These are phyloP conservation scores for Auxenochlorella pyrenoidosa DNA, from an alignment of 139 green algal species.

Conservation along the genomic window DNA sequence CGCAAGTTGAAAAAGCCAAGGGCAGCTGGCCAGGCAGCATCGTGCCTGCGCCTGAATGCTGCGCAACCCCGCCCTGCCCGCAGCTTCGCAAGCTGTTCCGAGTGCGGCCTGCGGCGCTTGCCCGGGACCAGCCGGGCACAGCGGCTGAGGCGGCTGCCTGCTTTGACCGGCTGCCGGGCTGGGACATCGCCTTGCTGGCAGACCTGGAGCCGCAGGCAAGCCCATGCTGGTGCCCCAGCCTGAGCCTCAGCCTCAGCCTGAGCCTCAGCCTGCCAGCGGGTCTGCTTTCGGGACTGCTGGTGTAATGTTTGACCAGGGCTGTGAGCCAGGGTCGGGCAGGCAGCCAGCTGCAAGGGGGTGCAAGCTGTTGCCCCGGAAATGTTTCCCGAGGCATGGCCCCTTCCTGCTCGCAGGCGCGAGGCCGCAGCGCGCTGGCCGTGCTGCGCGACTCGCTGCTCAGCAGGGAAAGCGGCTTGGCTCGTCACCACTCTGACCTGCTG, in stretches of 20 bases:
- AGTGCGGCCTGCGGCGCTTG: constrained; percentile 17
- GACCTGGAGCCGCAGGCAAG: background rate
- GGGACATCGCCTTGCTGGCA: background rate
- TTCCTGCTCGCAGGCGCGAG: background rate
- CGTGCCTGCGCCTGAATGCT: too few species aligned
- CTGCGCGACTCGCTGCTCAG: background rate
- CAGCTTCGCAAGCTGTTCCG: constrained; percentile 17
- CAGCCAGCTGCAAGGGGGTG: too few species aligned
- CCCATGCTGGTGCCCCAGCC: background rate
- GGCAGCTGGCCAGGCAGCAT: too few species aligned
- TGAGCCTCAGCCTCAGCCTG: too few species aligned
- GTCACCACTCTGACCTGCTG: background rate
- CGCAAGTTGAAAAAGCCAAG: too few species aligned
- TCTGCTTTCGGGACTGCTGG: too few species aligned
- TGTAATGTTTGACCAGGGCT: too few species aligned
- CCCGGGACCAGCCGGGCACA: constrained; percentile 1
- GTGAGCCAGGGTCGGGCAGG: too few species aligned
- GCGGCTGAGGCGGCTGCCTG: background rate
- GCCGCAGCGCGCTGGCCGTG: background rate
- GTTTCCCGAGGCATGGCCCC: background rate
- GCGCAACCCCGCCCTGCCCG: too few species aligned
- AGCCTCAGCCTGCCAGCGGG: too few species aligned
- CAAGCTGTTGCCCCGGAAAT: too few species aligned
- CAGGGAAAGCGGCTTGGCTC: background rate
- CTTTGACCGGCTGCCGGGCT: background rate